Evolutionary conservation across 495 filamentous ascomycete genomes (phyloP), one percentile per base, ranked within the genome.

Genomic region (Sphaerosporella brunnea): DNA sequence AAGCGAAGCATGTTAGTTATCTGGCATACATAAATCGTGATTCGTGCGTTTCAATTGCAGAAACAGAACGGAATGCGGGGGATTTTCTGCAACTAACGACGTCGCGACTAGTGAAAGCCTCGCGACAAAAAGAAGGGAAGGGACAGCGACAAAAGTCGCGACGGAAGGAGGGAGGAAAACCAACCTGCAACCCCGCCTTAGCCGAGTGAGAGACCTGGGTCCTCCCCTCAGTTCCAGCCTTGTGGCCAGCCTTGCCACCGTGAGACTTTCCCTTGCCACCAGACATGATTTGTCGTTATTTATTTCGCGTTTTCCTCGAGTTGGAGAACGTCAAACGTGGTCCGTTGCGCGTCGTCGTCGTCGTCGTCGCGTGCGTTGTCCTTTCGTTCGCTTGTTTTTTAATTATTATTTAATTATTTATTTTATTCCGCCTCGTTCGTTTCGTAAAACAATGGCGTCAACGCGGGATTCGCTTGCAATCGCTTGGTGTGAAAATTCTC

Each of bases 161-260:
- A 5, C 36, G 36, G 18, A 10, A 39, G 36, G 16, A 11, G 23
- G 24, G 43, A 35, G 23, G 25, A 46, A 20, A 25, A 35, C 90
- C 74, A 70, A 97, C 90, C 81, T 97, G 90, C 61, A 97, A 74
- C 66, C 90, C 90, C 66, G 90, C 90, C 68, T 95, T 93, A 59
- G 84, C 84, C 57, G 88, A 95, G 71, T 97, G 90, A 60, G 86
- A 94, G 69, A 95, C 88, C 66, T 96, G 87, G 59, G 83, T 81
- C 72, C 95, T 94, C 64, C 74, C 72, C 59, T 72, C 70, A 42
- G 77, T 76, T 42, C 77, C 81, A 60, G 83, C 82, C 79, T 97
- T 83, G 48, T 79, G 80, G 53, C 80, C 78, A 30, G 79, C 81
- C 69, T 83, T 96, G 60, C 92, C 90, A 57, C 84, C 84, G 52